These are phyloP conservation scores for Pontederia paniculata DNA, from an alignment of 176 grass and related monocot species.

Conservation along the genomic window DNA sequence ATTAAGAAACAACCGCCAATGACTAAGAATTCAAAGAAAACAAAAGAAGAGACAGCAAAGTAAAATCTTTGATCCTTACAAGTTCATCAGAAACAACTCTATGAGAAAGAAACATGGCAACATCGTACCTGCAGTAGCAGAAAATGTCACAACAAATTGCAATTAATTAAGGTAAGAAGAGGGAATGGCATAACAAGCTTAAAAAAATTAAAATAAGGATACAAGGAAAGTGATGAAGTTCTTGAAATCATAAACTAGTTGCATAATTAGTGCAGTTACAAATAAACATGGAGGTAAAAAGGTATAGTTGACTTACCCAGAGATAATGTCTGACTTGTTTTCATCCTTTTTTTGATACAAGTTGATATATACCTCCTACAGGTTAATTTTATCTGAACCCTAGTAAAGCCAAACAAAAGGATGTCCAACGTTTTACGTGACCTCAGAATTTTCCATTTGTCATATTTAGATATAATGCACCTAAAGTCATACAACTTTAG, in stretches of 20 bases:
- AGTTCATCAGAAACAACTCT: conserved; percentile 55
- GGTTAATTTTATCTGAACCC: too few species aligned
- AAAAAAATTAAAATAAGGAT: conserved; percentile 9
- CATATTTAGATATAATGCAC: too few species aligned
- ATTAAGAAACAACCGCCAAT: neutral
- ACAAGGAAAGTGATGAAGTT: neutral
- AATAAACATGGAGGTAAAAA: too few species aligned
- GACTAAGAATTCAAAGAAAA: neutral
- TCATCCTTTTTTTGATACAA: too few species aligned
- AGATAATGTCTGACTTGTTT: too few species aligned
- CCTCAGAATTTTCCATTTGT: too few species aligned
- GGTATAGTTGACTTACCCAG: too few species aligned
- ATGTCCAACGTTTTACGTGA: too few species aligned
- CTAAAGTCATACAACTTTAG: too few species aligned
- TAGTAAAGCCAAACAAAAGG: too few species aligned
- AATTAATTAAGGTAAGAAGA: conserved; percentile 15
- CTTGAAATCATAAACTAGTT: neutral
- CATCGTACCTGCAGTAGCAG: conserved; percentile 63
- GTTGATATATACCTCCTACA: too few species aligned
- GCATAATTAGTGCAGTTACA: too few species aligned
- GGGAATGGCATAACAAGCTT: conserved; percentile 15
- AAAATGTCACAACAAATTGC: conserved; percentile 7
- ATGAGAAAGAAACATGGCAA: conserved; percentile 59
- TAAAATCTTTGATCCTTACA: conserved; percentile 37
- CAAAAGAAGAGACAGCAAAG: neutral